Evolutionary conservation across 441 rosid genomes (phyloP).

Genomic region (Dalechampia spathulata): DNA sequence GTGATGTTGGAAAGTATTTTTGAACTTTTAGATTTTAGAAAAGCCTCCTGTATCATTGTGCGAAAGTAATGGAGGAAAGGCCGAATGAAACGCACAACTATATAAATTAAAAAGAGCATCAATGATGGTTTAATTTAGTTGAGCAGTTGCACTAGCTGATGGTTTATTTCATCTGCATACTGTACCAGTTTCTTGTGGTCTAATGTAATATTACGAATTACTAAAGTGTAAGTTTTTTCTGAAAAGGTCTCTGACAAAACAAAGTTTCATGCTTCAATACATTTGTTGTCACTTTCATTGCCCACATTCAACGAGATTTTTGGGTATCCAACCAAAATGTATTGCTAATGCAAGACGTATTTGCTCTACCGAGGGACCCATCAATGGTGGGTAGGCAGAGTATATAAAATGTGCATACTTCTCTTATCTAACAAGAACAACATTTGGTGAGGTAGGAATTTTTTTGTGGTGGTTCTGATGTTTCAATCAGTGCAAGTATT

Average conservation of each 20-base stretch:
- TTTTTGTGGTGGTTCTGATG: background rate
- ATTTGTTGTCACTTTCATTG: too few relatives aligned
- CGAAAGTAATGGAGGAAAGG: background rate
- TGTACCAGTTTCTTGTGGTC: too few relatives aligned
- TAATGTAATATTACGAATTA: too few relatives aligned
- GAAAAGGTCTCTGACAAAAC: too few relatives aligned
- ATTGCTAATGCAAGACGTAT: background rate
- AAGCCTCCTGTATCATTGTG: background rate
- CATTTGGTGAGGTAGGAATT: background rate
- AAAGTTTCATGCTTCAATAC: too few relatives aligned
- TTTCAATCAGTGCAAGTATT: background rate
- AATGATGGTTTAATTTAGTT: background rate
- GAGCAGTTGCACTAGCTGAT: conserved; percentile 3
- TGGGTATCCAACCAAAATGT: background rate
- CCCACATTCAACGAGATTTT: too few relatives aligned
- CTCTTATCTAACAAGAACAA: background rate
- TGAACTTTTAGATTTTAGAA: background rate
- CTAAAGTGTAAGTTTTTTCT: too few relatives aligned
- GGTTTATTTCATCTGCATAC: background rate
- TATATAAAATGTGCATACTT: background rate
- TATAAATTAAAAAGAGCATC: background rate
- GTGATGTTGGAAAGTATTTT: background rate
- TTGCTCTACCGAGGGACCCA: background rate
- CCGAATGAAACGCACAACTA: background rate
- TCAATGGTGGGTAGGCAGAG: background rate